Evolutionary conservation across 129 eudicot species (phyloP).

Genomic region (Gnaphalium uliginosum): DNA sequence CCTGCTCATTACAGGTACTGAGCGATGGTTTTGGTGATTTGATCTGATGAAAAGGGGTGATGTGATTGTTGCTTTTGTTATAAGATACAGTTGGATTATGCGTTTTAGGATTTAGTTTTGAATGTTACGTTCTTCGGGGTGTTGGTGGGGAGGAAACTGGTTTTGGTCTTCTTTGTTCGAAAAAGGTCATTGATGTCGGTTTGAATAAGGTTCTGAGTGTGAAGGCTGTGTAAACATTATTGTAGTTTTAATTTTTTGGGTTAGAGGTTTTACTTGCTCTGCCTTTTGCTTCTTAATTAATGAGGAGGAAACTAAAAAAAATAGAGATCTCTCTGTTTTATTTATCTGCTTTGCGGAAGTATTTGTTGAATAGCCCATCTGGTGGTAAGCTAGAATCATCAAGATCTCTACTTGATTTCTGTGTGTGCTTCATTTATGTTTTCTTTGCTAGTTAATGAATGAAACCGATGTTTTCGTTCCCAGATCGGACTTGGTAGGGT

Average conservation of each 20-base stretch:
- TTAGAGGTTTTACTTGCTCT: slow-evolving; percentile 19
- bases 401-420: background rate
- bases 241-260: slow-evolving; percentile 22
- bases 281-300: slow-evolving; percentile 17
- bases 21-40: slow-evolving; percentile 1
- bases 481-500: too few species aligned
- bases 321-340: background rate
- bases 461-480: too few species aligned
- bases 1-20: slow-evolving; percentile 88
- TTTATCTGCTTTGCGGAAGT: background rate
- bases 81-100: slow-evolving; percentile 15
- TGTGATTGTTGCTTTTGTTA: background rate
- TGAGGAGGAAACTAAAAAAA: background rate
- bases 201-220: slow-evolving; percentile 31
- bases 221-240: slow-evolving; percentile 28
- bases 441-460: background rate
- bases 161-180: slow-evolving; percentile 20
- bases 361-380: background rate
- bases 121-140: slow-evolving; percentile 19
- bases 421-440: background rate
- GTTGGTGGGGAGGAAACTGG: slow-evolving; percentile 11
- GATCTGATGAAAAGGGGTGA: background rate
- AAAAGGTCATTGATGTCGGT: slow-evolving; percentile 24
- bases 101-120: slow-evolving; percentile 19
- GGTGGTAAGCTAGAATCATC: background rate